Percentiles rank a stretch among this genome's conserved stretches.
Evolutionary conservation across 208 protist genomes (phyloP).

Genomic region (Naegleria gruberi): DNA sequence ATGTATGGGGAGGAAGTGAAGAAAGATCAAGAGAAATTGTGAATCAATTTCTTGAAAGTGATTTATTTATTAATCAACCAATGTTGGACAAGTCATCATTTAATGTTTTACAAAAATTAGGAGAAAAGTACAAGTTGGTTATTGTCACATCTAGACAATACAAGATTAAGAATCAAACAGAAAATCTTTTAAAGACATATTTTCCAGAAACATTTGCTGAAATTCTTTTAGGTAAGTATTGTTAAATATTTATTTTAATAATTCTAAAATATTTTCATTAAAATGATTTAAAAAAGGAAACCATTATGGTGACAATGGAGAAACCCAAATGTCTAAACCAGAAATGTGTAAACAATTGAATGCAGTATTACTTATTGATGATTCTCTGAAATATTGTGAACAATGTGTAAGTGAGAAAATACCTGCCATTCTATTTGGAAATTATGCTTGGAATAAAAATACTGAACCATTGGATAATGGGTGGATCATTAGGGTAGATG

Average conservation of each 20-base stretch:
- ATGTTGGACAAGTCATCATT: not conserved
- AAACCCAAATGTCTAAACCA: not conserved
- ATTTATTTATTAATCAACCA: not conserved
- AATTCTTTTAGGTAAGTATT: no score
- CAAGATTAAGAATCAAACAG: not conserved
- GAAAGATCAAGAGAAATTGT: not conserved
- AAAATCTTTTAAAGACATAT: not conserved
- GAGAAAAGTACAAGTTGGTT: not conserved
- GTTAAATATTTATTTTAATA: no score
- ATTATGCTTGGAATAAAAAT: conserved; percentile 15
- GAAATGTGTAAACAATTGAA: conserved; percentile 9
- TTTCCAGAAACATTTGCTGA: not conserved
- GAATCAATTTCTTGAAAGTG: not conserved
- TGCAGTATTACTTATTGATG: conserved; percentile 11
- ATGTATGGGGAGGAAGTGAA: not conserved
- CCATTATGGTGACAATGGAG: conserved; percentile 11
- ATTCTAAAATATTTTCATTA: no score
- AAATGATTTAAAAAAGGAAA: not conserved
- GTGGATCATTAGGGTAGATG: not conserved
- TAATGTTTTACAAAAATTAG: not conserved
- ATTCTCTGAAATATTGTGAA: not conserved
- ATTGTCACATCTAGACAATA: conserved; percentile 16
- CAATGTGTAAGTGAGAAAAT: not conserved
- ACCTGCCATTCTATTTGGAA: conserved; percentile 8
- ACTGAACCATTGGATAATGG: not conserved